Evolutionary conservation across 192 early-diverging fungal species (phyloP), one percentile per base, ranked within the genome.

Genomic region (Physocladia obscura): DNA sequence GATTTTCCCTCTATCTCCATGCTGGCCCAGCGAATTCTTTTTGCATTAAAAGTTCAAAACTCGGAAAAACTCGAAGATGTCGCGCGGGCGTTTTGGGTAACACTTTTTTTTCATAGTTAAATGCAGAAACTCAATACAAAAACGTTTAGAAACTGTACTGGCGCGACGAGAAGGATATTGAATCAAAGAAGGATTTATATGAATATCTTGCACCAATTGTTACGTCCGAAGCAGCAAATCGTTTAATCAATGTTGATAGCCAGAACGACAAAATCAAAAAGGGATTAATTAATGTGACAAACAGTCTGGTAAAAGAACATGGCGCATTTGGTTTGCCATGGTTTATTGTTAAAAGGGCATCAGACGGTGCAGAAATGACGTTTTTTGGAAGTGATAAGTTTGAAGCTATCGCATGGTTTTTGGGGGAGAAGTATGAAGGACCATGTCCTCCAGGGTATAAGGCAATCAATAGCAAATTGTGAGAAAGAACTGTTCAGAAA

Each of bases 361-460:
- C 15, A 21, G 57, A 67, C 22, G 70, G 68, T 15, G n/a, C 67
- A 36, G 50, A 67, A 34, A 54, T 60, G 47, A 37, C 38, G 6
- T 77, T 80, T 55, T 83, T 83, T 69, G 81, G 81, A 8, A 72
- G 71, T 30, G 81, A 83, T 55, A 71, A 75, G 15, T 39, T 83
- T 13, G 81, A 83, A 31, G 71, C 67, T 6, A 49, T 80, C 8
- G 77, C 77, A 6, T 67, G n/a, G 26, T 77, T 74, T 37, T 50
- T 83, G 47, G 69, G 70, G 21, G 56, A 75, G 26, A 55, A 40
- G 21, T 74, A 69, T 27, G 35, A 37, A 24, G 73, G 73, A 2
- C 70, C 57, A 11, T 70, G 57, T 37, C 69, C 65, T 1, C 50
- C 50, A 19, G 65, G 65, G 35, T 56, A 68, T 30, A 57, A 68